Percentiles rank a stretch among this genome's conserved stretches.
These are phyloP conservation scores for Pythium oligandrum DNA, from an alignment of 352 stramenopile species.

Conservation along the genomic window DNA sequence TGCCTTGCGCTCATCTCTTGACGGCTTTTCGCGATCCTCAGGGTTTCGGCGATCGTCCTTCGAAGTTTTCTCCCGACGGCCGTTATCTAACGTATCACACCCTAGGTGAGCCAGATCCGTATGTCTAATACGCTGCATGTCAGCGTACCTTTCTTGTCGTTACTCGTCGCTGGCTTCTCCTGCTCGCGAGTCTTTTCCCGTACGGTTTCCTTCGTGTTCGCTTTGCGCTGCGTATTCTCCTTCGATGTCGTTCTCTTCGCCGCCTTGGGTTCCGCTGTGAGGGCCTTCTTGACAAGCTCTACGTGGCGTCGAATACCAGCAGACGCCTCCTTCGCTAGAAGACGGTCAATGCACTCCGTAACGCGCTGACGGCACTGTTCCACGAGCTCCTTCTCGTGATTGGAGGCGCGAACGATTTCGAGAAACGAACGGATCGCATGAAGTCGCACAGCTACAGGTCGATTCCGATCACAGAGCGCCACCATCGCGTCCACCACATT, in stretches of 20 bases:
- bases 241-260: constrained; percentile 1
- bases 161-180: not conserved
- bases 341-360: constrained; percentile 21
- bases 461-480: constrained; percentile 30
- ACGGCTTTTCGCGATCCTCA: no score
- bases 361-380: constrained; percentile 38
- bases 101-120: no score
- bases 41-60: no score
- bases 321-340: constrained; percentile 46
- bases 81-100: no score
- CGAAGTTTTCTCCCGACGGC: no score
- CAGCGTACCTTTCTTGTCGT: not conserved
- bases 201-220: constrained; percentile 5
- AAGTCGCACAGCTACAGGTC: constrained; percentile 62
- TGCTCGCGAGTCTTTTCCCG: constrained; percentile 8
- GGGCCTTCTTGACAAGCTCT: constrained; percentile 40
- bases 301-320: constrained; percentile 59
- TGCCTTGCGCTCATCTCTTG: no score
- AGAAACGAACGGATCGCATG: constrained; percentile 67
- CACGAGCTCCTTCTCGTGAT: constrained; percentile 15
- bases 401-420: constrained; percentile 54
- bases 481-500: constrained; percentile 70
- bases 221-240: constrained; percentile 3
- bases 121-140: no score
- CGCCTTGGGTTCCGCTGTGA: not conserved